These are phyloP conservation scores for Wickerhamiella azyma DNA, from an alignment of 805 yeast species.

Conservation along the genomic window DNA sequence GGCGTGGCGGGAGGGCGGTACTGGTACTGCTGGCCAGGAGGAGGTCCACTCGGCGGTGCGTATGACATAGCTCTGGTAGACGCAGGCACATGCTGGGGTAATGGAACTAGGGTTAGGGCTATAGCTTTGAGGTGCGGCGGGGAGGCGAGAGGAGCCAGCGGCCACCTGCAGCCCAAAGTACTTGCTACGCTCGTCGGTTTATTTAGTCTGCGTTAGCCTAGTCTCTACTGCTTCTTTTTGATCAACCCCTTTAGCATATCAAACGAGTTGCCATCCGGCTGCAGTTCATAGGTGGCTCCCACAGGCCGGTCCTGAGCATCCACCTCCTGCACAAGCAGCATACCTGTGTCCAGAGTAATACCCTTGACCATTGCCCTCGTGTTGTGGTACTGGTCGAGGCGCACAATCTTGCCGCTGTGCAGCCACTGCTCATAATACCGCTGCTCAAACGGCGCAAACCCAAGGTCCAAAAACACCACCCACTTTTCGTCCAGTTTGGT, in stretches of 20 bases:
- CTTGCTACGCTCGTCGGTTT: no score
- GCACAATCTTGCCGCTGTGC: constrained; percentile 62
- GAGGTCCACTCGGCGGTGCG: constrained; percentile 14
- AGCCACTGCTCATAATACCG: constrained; percentile 79
- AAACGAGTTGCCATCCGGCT: constrained; percentile 96
- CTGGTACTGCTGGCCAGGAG: constrained; percentile 11
- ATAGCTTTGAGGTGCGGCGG: no score
- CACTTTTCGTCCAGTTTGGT: constrained; percentile 49
- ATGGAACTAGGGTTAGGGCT: background rate
- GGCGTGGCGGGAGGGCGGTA: no score
- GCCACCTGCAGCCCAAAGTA: no score
- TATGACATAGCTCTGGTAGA: constrained; percentile 6
- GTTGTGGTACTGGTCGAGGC: constrained; percentile 40
- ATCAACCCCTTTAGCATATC: constrained; percentile 88
- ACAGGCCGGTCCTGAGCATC: constrained; percentile 33
- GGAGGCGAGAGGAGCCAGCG: no score
- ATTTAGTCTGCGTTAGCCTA: no score
- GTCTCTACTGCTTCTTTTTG: constrained; percentile 40
- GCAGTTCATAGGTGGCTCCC: constrained; percentile 52
- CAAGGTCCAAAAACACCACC: constrained; percentile 39
- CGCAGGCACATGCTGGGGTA: background rate
- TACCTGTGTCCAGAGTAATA: constrained; percentile 72
- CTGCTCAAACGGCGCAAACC: constrained; percentile 52
- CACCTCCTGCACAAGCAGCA: constrained; percentile 61
- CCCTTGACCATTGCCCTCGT: constrained; percentile 58